These are phyloP conservation scores for Phaffomyces thermotolerans DNA, from an alignment of 805 yeast species.

Conservation along the genomic window DNA sequence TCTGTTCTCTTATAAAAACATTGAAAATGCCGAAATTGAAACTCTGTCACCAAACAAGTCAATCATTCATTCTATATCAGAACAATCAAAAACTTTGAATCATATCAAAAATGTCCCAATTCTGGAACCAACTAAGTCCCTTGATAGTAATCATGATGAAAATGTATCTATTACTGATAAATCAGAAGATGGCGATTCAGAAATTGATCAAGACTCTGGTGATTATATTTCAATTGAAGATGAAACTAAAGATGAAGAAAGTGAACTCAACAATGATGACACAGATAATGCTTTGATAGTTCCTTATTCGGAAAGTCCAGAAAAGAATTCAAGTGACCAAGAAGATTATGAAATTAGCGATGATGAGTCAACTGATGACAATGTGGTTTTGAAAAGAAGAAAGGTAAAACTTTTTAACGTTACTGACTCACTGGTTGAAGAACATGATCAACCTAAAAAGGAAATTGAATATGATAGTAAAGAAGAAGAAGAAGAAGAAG, in stretches of 20 bases:
- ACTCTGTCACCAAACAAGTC: background rate
- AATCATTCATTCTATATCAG: background rate
- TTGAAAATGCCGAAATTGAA: slow-evolving; percentile 5
- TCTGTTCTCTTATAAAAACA: slow-evolving; percentile 12
- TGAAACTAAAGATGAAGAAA: no score
- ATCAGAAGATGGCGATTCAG: no score
- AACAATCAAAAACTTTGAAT: background rate
- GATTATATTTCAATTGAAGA: background rate
- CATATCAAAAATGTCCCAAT: slow-evolving; percentile 5
- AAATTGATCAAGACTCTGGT: no score
- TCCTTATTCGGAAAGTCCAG: background rate
- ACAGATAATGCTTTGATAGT: background rate
- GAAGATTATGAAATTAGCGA: background rate
- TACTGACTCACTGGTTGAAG: background rate
- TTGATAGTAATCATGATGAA: background rate
- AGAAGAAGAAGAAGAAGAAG: background rate
- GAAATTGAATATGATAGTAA: background rate
- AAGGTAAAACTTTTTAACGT: no score
- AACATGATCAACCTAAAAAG: background rate
- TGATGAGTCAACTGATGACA: no score
- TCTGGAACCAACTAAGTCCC: background rate
- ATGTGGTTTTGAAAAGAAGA: no score
- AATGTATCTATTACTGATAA: no score
- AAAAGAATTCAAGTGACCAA: background rate
- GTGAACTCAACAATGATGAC: no score